Evolutionary conservation across 2,329 filamentous ascomycete genomes (phyloP).

Genomic region (Neonectria hederae): DNA sequence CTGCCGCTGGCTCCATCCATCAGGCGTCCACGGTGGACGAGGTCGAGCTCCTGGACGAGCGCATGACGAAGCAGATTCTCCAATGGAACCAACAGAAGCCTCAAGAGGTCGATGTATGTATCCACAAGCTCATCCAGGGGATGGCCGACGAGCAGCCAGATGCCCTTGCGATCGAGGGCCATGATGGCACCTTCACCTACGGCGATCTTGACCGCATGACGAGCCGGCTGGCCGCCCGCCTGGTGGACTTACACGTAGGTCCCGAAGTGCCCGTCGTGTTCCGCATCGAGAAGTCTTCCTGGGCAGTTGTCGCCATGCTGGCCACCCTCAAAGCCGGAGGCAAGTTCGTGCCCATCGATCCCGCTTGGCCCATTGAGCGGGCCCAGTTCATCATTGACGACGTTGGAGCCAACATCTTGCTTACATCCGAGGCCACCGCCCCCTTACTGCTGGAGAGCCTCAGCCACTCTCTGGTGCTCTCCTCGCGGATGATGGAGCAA

Average conservation of each 20-base stretch:
- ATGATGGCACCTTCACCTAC: conserved; percentile 51
- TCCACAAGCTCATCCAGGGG: conserved; percentile 52
- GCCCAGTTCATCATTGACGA: conserved; percentile 5
- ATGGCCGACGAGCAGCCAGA: conserved; percentile 49
- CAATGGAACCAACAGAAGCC: conserved; percentile 10
- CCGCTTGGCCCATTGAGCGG: conserved; percentile 17
- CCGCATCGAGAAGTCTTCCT: conserved; percentile 72
- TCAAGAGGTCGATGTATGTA: conserved; percentile 36
- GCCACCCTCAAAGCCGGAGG: conserved; percentile 67
- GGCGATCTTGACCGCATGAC: conserved; percentile 45
- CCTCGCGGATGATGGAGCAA: background rate
- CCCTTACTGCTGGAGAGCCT: conserved; percentile 2
- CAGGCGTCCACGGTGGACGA: conserved; percentile 15
- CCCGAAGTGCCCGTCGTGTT: conserved; percentile 67
- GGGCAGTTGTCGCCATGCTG: conserved; percentile 59
- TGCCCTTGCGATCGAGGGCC: conserved; percentile 48
- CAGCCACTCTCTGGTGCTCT: conserved; percentile 4
- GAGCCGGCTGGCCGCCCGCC: conserved; percentile 47
- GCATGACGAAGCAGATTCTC: conserved; percentile 6
- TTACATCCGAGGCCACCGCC: conserved; percentile 2
- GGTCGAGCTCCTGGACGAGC: conserved; percentile 12
- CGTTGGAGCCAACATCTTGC: conserved; percentile 1
- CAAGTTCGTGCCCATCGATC: conserved; percentile 56
- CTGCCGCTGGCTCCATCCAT: conserved; percentile 18
- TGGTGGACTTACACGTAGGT: conserved; percentile 57